Evolutionary conservation across 1,284 basidiomycete genomes (phyloP).

Genomic region (Lentinus polychrous): DNA sequence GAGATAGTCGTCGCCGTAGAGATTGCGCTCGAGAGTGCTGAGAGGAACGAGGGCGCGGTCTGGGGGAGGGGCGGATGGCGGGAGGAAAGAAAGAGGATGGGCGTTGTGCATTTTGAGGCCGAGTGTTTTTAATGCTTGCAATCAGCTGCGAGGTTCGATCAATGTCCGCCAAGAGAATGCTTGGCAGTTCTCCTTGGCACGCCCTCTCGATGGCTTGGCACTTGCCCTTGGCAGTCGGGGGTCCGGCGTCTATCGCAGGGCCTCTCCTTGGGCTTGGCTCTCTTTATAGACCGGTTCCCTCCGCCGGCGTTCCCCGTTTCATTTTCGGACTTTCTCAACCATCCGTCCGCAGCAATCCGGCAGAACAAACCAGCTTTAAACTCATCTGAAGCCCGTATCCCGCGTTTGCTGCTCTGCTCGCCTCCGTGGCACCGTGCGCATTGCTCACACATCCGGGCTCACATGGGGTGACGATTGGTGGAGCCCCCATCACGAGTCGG

Average conservation of each 20-base stretch:
- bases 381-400: too few relatives aligned
- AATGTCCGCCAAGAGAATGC: background rate
- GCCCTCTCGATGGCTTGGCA: background rate
- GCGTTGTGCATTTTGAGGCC: background rate
- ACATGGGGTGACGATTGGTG: too few relatives aligned
- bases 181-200: background rate
- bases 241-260: background rate
- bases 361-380: too few relatives aligned
- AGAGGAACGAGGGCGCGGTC: slow-evolving; percentile 24
- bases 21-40: slow-evolving; percentile 24
- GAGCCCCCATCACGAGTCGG: too few relatives aligned
- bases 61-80: slow-evolving; percentile 14
- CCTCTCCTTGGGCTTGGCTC: background rate
- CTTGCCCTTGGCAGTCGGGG: background rate
- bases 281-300: background rate
- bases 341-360: background rate
- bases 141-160: background rate
- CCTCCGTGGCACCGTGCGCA: too few relatives aligned
- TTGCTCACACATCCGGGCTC: too few relatives aligned
- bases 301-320: background rate
- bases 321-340: background rate
- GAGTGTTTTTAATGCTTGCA: background rate
- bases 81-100: background rate
- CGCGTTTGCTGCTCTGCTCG: too few relatives aligned
- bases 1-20: slow-evolving; percentile 23